A percentile compares a stretch with the other conserved stretches of the same genome.
Conservation (phyloP, 1,284 basidiomycete species). For the Rugosomyces carneus region DNA sequence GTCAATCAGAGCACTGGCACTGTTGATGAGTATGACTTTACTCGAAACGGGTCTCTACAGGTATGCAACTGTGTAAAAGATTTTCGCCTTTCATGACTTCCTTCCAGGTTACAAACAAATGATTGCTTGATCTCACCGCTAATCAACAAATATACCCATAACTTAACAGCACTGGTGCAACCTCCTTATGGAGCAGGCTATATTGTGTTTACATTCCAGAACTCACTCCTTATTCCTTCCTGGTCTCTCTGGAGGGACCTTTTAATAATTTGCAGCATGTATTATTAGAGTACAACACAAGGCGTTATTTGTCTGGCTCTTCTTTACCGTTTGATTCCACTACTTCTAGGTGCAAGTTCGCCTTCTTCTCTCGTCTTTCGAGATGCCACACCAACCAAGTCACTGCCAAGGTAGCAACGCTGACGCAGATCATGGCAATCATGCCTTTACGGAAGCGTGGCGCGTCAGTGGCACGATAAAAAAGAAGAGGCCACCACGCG, state of each 20-base stretch:
- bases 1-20: conserved; percentile 4
- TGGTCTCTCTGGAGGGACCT: no score
- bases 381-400: conserved; percentile 55
- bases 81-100: background rate
- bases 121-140: background rate
- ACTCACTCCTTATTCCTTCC: no score
- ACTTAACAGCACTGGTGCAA: background rate
- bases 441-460: conserved; percentile 58
- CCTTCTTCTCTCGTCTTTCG: conserved; percentile 38
- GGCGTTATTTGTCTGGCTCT: background rate
- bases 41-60: conserved; percentile 7
- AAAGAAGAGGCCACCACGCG: conserved; percentile 65
- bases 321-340: conserved; percentile 1
- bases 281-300: no score
- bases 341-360: background rate
- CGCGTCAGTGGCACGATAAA: conserved; percentile 63
- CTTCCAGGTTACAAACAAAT: conserved; percentile 10
- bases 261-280: background rate
- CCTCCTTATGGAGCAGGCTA: background rate
- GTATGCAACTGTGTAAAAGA: background rate
- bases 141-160: background rate
- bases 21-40: conserved; percentile 1
- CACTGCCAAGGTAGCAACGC: conserved; percentile 45
- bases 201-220: background rate
- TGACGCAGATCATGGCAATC: conserved; percentile 60